These are phyloP conservation scores for Xylariaceae sp. DNA, from an alignment of 2,329 filamentous ascomycete genomes.

Conservation along the genomic window DNA sequence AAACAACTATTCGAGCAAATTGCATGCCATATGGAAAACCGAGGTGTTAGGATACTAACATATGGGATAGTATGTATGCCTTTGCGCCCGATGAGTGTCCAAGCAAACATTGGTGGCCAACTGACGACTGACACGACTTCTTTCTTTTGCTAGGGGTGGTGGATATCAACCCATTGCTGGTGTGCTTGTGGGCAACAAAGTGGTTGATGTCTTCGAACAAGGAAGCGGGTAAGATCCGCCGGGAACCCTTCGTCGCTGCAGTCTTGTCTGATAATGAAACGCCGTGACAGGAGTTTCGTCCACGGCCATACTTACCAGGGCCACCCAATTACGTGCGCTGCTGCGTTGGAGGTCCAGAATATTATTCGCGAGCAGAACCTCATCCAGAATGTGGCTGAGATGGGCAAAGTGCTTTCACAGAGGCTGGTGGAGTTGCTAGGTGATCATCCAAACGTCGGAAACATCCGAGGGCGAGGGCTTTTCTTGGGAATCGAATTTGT, in stretches of 20 bases:
- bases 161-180: slow-evolving; percentile 61
- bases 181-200: slow-evolving; percentile 49
- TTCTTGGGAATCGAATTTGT: slow-evolving; percentile 49
- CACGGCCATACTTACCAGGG: slow-evolving; percentile 56
- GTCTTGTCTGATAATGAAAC: background rate
- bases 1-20: no score
- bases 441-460: slow-evolving; percentile 33
- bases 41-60: no score
- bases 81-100: no score
- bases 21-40: no score
- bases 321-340: slow-evolving; percentile 37
- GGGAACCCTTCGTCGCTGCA: background rate
- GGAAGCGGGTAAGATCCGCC: slow-evolving; percentile 32
- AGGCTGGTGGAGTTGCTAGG: slow-evolving; percentile 26
- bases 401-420: slow-evolving; percentile 30
- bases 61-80: no score
- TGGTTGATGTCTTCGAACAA: slow-evolving; percentile 42
- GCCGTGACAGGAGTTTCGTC: slow-evolving; percentile 34
- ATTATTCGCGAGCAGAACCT: slow-evolving; percentile 35
- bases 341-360: slow-evolving; percentile 36
- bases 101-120: no score
- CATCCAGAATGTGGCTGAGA: slow-evolving; percentile 28
- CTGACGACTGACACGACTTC: no score
- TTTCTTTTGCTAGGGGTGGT: slow-evolving; percentile 32
- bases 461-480: slow-evolving; percentile 39